These are phyloP conservation scores for Oxyria digyna DNA, from an alignment of 148 eudicot species.

Conservation along the genomic window DNA sequence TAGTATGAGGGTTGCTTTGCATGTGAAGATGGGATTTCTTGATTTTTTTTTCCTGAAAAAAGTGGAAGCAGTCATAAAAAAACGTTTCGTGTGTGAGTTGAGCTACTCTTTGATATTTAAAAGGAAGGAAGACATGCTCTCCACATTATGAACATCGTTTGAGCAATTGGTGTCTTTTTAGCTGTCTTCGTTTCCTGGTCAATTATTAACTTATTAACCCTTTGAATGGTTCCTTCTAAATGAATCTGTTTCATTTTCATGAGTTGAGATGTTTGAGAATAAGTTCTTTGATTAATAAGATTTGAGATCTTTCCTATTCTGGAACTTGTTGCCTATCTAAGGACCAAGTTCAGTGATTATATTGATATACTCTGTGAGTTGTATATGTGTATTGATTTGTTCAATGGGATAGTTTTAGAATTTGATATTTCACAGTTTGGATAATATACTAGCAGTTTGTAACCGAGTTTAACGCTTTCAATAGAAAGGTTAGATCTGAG, in stretches of 20 bases:
- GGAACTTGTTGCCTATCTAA: neutral
- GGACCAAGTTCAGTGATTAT: neutral
- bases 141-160: neutral
- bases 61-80: neutral
- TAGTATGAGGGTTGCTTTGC: neutral
- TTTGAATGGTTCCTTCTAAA: neutral
- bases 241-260: neutral
- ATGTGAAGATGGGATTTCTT: neutral
- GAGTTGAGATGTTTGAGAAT: neutral
- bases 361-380: neutral
- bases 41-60: neutral
- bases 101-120: neutral
- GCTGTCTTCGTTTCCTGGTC: conserved; percentile 1
- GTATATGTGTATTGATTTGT: neutral
- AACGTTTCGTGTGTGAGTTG: neutral
- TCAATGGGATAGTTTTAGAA: neutral
- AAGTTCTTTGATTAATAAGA: neutral
- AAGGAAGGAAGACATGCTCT: neutral
- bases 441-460: neutral
- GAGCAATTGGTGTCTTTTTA: neutral
- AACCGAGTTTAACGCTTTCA: neutral
- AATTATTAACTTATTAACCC: neutral
- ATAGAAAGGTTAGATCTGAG: neutral
- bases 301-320: neutral
- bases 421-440: neutral